These are phyloP conservation scores for Pythium dissimile DNA, from an alignment of 352 stramenopile genomes.

Conservation along the genomic window DNA sequence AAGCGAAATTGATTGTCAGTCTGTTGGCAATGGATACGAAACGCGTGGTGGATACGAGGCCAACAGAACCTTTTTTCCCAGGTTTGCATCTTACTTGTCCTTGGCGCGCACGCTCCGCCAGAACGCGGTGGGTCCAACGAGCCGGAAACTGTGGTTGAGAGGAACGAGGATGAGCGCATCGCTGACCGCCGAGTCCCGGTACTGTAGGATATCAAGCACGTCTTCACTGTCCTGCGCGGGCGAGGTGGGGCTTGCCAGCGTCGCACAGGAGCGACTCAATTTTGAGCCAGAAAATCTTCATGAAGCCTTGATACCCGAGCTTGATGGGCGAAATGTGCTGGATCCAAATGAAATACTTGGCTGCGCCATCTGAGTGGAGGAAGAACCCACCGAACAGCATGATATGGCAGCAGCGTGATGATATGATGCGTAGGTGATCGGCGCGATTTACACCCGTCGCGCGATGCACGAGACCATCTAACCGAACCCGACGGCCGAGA, in stretches of 20 bases:
- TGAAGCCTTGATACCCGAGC: slow-evolving; percentile 42
- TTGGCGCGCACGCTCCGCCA: slow-evolving; percentile 21
- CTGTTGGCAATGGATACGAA: too few relatives aligned
- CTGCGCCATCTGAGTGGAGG: slow-evolving; percentile 33
- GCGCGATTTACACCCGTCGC: slow-evolving; percentile 28
- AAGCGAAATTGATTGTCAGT: too few relatives aligned
- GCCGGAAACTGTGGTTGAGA: slow-evolving; percentile 32
- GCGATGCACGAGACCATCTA: slow-evolving; percentile 43
- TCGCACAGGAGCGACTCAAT: slow-evolving; percentile 15
- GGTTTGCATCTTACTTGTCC: slow-evolving; percentile 17
- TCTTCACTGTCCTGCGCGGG: slow-evolving; percentile 28
- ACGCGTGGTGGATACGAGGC: too few relatives aligned
- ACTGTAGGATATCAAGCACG: slow-evolving; percentile 48
- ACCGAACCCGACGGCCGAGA: slow-evolving; percentile 19
- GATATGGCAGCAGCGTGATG: slow-evolving; percentile 42
- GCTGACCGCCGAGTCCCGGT: slow-evolving; percentile 26
- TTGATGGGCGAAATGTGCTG: slow-evolving; percentile 60
- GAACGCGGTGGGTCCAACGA: slow-evolving; percentile 31
- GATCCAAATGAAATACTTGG: slow-evolving; percentile 52
- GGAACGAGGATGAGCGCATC: slow-evolving; percentile 36
- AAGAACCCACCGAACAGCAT: slow-evolving; percentile 49
- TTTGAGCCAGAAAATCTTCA: slow-evolving; percentile 40
- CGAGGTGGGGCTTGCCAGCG: slow-evolving; percentile 29
- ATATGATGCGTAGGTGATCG: slow-evolving; percentile 41
- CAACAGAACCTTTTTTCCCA: too few relatives aligned